phyloP scores from a whole-genome alignment of 352 stramenopile species.

The Phytophthora sansomeana region DNA sequence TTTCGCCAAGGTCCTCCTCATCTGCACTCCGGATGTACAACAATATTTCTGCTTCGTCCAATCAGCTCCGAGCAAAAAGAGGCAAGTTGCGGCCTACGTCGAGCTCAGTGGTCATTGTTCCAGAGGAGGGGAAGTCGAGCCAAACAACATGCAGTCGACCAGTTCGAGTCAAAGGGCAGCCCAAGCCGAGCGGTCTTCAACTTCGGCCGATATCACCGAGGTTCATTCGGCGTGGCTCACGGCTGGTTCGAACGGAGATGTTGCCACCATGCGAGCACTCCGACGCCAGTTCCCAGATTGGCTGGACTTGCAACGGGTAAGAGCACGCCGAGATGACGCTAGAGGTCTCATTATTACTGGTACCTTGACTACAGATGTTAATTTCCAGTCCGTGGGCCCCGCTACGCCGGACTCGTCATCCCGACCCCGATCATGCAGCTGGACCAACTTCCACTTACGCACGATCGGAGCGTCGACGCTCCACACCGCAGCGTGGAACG shows the following conservation, averaged over 20 bases:
- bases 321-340: neutral
- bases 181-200: neutral
- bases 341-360: neutral
- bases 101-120: conserved; percentile 1
- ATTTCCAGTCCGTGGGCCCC: neutral
- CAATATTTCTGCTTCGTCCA: neutral
- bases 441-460: conserved; percentile 12
- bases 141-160: neutral
- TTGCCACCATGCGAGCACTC: conserved; percentile 22
- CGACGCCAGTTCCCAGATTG: conserved; percentile 19
- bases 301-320: conserved; percentile 37
- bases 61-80: neutral
- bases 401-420: neutral
- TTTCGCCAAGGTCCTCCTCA: conserved; percentile 8
- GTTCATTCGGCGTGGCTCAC: conserved; percentile 31
- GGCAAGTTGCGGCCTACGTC: neutral
- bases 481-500: conserved; percentile 20
- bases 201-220: neutral
- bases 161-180: neutral
- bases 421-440: conserved; percentile 12
- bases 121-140: neutral
- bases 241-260: conserved; percentile 25
- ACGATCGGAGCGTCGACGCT: conserved; percentile 19
- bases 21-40: conserved; percentile 1
- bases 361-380: neutral